Base-by-base conservation (phyloP, 1,284 basidiomycete genomes). In the Volvariella surrecta region DNA sequence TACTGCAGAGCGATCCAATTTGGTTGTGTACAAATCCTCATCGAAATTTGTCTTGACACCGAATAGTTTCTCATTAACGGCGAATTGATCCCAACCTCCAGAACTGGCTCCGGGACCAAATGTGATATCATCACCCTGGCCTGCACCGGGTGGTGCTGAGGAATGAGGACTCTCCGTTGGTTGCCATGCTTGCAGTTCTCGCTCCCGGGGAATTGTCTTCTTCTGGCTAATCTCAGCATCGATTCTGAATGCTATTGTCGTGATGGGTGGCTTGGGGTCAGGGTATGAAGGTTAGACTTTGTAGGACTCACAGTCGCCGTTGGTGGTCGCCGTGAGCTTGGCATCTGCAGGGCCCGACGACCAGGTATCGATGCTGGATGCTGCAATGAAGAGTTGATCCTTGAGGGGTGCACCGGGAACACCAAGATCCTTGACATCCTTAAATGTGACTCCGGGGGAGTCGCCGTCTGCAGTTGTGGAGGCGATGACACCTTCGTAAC, bases 21-120 rank as follows among this genome's bases (percentile, higher is more conserved):
- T 92, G 34, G 95, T 99, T 16, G 96, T 99, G 64, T 99, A 99
- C 34, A 85, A 59, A 47, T 94, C 88, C 66, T 99, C 95, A 56
- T 97, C 84, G 61, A 92, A 99, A 56, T 82, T 79, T 7, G 92
- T 90, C 57, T 76, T 92, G 50, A 94, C 81, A 15, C 96, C 96
- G 58, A 97, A 98, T 48, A 91, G 72, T 53, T 86, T 76, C 63
- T 97, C 93, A 63, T 99, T 99, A 44, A 74, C 89, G 32, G 85
- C 85, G 56, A 99, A 99, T 66, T 99, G 95, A 62, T 99, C 94
- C 95, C 96, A 99, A 0, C 70, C 66, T 37, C 64, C 62, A 45
- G 63, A 67, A 31, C 49, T 62, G 9, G 74, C 62, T 16, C 70
- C 70, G 13, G 72, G 57, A 3, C 80, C 82, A 50, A 89, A 87